phyloP scores from a whole-genome alignment of 257 asterid genomes.

The Eustoma russellianum region DNA sequence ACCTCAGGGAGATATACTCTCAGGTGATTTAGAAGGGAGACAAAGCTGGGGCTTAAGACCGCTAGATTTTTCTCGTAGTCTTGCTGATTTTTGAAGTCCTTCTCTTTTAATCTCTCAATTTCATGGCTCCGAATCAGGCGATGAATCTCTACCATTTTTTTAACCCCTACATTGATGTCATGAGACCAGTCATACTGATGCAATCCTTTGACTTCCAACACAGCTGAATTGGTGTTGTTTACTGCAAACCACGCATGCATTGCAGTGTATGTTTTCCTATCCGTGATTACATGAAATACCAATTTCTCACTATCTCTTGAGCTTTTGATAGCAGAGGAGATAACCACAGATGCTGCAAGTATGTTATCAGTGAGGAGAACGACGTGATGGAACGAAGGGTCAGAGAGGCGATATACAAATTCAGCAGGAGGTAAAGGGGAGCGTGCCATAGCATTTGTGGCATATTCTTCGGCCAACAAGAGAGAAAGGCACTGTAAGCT shows the following conservation, averaged over 20 bases:
- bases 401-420: slow-evolving; percentile 46
- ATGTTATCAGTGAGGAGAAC: slow-evolving; percentile 82
- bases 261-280: slow-evolving; percentile 67
- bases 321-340: slow-evolving; percentile 51
- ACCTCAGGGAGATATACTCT: slow-evolving; percentile 84
- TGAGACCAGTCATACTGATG: slow-evolving; percentile 88
- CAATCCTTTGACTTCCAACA: slow-evolving; percentile 77
- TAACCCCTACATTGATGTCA: slow-evolving; percentile 47
- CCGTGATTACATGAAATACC: slow-evolving; percentile 79
- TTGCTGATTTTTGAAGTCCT: slow-evolving; percentile 25
- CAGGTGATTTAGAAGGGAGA: slow-evolving; percentile 76
- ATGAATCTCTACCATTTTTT: slow-evolving; percentile 71
- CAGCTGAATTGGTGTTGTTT: slow-evolving; percentile 45
- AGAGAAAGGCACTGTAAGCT: slow-evolving; percentile 74
- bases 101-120: slow-evolving; percentile 32
- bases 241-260: slow-evolving; percentile 93
- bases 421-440: slow-evolving; percentile 65
- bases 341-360: slow-evolving; percentile 79
- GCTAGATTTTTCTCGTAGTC: slow-evolving; percentile 38
- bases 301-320: slow-evolving; percentile 44
- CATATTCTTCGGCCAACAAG: slow-evolving; percentile 69
- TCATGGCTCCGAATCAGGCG: slow-evolving; percentile 48
- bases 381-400: slow-evolving; percentile 55
- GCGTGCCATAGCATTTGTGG: slow-evolving; percentile 66
- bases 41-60: slow-evolving; percentile 45